Conservation (phyloP, 805 yeast genomes). For the Blastobotrys americana region DNA sequence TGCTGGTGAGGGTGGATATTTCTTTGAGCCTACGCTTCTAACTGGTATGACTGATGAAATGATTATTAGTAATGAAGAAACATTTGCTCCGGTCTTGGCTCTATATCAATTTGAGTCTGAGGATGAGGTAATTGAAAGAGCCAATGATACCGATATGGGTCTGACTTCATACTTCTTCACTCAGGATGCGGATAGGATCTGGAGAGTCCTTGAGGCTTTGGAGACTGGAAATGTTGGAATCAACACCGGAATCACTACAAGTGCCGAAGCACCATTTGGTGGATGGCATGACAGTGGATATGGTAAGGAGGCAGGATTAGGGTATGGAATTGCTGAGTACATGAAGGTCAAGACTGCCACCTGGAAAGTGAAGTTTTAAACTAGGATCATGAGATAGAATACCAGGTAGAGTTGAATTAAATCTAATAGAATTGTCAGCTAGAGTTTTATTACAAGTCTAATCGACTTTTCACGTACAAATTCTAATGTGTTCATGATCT, state of each 20-base stretch:
- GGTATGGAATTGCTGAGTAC: background rate
- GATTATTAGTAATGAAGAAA: constrained; percentile 37
- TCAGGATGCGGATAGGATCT: constrained; percentile 43
- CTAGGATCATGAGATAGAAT: no score
- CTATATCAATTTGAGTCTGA: constrained; percentile 46
- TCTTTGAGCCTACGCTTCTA: constrained; percentile 49
- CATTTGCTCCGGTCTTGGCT: constrained; percentile 61
- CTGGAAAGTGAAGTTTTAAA: no score
- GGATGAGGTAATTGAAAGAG: constrained; percentile 46
- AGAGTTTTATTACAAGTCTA: no score
- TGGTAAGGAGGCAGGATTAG: constrained; percentile 44
- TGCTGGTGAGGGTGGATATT: constrained; percentile 25
- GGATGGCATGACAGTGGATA: constrained; percentile 63
- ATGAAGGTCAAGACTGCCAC: no score
- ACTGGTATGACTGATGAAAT: constrained; percentile 37
- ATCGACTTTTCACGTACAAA: no score
- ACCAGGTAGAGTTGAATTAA: no score
- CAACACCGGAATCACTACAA: constrained; percentile 54
- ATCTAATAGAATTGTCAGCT: no score
- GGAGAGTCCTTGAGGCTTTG: constrained; percentile 47
- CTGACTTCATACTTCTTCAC: constrained; percentile 56
- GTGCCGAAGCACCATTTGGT: constrained; percentile 49
- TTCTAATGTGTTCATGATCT: no score
- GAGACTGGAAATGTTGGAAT: constrained; percentile 63
- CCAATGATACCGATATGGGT: constrained; percentile 51